Evolutionary conservation across 148 eudicot species (phyloP).

Genomic region (Vaccinium corymbosum): DNA sequence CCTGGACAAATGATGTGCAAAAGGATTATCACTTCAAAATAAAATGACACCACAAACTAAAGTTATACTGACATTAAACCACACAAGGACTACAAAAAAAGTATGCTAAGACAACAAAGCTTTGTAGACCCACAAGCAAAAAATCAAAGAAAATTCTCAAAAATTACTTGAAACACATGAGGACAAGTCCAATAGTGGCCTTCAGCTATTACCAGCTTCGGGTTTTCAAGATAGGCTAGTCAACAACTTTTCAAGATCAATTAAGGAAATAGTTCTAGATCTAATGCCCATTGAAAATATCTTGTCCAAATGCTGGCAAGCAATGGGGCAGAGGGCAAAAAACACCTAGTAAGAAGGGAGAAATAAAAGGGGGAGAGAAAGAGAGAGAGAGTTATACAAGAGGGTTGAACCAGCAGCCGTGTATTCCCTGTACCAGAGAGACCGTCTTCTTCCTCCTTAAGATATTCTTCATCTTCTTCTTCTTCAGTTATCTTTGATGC

Average conservation of each 20-base stretch:
- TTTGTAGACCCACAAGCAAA: not conserved
- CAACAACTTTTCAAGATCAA: not conserved
- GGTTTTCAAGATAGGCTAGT: not conserved
- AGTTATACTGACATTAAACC: not conserved
- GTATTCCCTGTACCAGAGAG: constrained; percentile 77
- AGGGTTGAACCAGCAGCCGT: constrained; percentile 80
- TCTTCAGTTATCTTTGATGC: constrained; percentile 96
- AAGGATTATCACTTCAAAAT: not conserved
- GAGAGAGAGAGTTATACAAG: constrained; percentile 50
- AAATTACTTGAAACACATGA: not conserved
- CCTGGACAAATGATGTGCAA: constrained; percentile 36
- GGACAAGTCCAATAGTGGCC: not conserved
- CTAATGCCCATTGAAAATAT: not conserved
- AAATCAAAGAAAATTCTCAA: not conserved
- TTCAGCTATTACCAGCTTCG: not conserved
- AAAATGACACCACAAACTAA: not conserved
- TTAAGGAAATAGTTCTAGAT: not conserved
- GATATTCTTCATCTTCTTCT: constrained; percentile 93
- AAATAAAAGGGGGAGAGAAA: not conserved
- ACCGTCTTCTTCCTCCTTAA: constrained; percentile 88
- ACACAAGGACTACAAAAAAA: not conserved
- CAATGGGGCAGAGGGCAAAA: not conserved
- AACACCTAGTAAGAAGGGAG: too few relatives aligned
- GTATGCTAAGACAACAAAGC: not conserved
- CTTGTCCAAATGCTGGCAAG: not conserved